Evolutionary conservation across 805 yeast genomes (phyloP).

Genomic region (Tetrapisispora taiwanensis): DNA sequence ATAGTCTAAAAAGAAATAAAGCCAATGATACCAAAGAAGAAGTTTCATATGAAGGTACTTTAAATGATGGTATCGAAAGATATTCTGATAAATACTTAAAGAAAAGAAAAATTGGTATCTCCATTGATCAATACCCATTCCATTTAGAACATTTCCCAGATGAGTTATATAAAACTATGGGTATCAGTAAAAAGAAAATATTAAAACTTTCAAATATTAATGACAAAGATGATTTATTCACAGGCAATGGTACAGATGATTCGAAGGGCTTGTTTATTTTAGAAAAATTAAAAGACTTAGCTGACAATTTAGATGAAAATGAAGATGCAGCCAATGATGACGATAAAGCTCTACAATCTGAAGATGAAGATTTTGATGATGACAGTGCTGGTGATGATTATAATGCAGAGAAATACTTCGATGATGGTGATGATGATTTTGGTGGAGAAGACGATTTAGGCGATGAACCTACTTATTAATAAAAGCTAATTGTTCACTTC

Average conservation of each 20-base stretch:
- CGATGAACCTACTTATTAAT: slow-evolving; percentile 7
- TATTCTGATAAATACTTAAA: slow-evolving; percentile 74
- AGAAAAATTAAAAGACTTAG: slow-evolving; percentile 40
- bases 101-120: slow-evolving; percentile 57
- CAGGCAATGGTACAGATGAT: slow-evolving; percentile 22
- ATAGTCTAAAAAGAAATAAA: slow-evolving; percentile 9
- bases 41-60: slow-evolving; percentile 32
- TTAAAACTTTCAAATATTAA: slow-evolving; percentile 33
- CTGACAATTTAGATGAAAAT: slow-evolving; percentile 39
- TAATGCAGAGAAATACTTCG: slow-evolving; percentile 54
- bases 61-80: slow-evolving; percentile 65
- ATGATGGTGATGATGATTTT: slow-evolving; percentile 46
- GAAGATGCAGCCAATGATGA: slow-evolving; percentile 27
- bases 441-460: slow-evolving; percentile 42
- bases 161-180: slow-evolving; percentile 67
- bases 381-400: slow-evolving; percentile 53
- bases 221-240: slow-evolving; percentile 20
- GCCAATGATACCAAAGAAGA: slow-evolving; percentile 15
- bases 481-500: no score
- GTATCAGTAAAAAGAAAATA: slow-evolving; percentile 45
- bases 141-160: slow-evolving; percentile 60
- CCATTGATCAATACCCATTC: slow-evolving; percentile 73
- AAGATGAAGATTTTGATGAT: slow-evolving; percentile 47
- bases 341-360: slow-evolving; percentile 33
- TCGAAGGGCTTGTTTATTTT: slow-evolving; percentile 30